phyloP scores from a whole-genome alignment of 108 stramenopile genomes.

The Pelagomonas calceolata region DNA sequence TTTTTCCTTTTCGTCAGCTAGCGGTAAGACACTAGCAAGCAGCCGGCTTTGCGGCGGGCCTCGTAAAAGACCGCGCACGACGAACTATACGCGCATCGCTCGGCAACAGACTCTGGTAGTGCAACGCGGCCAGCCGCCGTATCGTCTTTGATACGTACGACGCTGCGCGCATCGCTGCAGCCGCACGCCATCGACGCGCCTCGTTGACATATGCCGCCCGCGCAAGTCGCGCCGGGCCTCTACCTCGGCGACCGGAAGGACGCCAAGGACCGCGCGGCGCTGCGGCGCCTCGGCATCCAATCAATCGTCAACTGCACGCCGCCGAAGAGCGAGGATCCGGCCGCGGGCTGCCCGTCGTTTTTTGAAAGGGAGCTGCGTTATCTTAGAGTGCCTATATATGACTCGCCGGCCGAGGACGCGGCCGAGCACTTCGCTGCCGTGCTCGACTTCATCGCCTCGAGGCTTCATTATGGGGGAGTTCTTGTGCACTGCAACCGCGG shows the following conservation, averaged over 20 bases:
- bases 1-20: too few species aligned
- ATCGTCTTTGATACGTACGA: too few species aligned
- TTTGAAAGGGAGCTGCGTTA: constrained; percentile 13
- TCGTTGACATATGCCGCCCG: too few species aligned
- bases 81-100: too few species aligned
- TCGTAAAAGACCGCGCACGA: too few species aligned
- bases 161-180: too few species aligned
- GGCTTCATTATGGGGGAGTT: constrained; percentile 5
- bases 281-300: not conserved
- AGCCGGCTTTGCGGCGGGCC: too few species aligned
- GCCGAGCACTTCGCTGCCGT: not conserved
- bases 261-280: not conserved
- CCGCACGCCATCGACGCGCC: too few species aligned
- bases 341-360: constrained; percentile 7
- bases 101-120: too few species aligned
- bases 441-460: not conserved
- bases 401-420: constrained; percentile 3
- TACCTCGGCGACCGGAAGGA: not conserved
- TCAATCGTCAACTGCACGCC: constrained; percentile 7
- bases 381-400: constrained; percentile 8
- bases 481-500: constrained; percentile 12
- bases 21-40: too few species aligned
- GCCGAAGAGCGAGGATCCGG: not conserved
- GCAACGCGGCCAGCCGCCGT: too few species aligned
- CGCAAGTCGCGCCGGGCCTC: too few species aligned